Evolutionary conservation across 129 eudicot genomes (phyloP).

Genomic region (Ambrosia trifida): DNA sequence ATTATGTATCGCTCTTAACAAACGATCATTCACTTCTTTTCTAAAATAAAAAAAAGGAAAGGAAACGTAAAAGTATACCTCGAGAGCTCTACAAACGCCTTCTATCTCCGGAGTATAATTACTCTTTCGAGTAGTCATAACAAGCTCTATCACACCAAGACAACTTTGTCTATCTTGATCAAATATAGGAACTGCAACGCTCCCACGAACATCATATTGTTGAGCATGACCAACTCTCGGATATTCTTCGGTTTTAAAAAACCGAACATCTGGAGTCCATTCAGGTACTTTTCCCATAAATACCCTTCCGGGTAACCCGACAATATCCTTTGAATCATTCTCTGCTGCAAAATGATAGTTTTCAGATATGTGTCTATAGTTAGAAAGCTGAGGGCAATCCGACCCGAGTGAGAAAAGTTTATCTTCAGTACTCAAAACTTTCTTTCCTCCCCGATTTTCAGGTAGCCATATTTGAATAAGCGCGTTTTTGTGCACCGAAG

Average conservation of each 20-base stretch:
- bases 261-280: slow-evolving; percentile 96
- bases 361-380: slow-evolving; percentile 65
- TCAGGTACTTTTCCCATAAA: slow-evolving; percentile 76
- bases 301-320: slow-evolving; percentile 88
- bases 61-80: slow-evolving; percentile 45
- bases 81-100: slow-evolving; percentile 81
- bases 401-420: slow-evolving; percentile 63
- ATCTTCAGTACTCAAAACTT: slow-evolving; percentile 56
- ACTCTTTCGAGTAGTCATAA: slow-evolving; percentile 69
- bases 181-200: slow-evolving; percentile 85
- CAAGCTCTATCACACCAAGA: slow-evolving; percentile 88
- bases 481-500: slow-evolving; percentile 44
- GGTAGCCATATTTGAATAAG: slow-evolving; percentile 92
- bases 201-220: slow-evolving; percentile 75
- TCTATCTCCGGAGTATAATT: slow-evolving; percentile 73
- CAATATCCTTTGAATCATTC: slow-evolving; percentile 49
- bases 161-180: slow-evolving; percentile 63
- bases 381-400: slow-evolving; percentile 59
- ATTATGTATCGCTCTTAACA: background rate
- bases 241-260: slow-evolving; percentile 72
- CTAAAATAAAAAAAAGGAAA: background rate
- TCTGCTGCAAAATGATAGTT: slow-evolving; percentile 58
- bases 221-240: slow-evolving; percentile 73
- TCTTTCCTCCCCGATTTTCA: slow-evolving; percentile 53
- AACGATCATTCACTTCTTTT: background rate